Conservation (phyloP, 1,139 yeast genomes). For the Geotrichum australiense region DNA sequence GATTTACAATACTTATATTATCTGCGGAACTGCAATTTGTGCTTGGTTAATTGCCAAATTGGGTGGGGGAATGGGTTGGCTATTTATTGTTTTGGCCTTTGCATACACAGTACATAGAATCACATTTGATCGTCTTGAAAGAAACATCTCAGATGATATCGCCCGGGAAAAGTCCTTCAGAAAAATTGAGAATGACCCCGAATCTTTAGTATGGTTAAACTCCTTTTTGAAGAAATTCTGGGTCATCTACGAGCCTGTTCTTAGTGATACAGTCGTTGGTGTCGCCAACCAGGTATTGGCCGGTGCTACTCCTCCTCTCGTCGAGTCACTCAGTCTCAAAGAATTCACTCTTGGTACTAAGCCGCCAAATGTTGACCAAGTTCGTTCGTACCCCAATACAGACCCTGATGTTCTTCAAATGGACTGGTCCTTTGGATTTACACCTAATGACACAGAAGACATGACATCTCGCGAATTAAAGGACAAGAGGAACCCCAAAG, state of each 20-base stretch:
- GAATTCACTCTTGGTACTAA: constrained; percentile 88
- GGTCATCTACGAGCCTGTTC: constrained; percentile 85
- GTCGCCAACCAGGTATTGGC: constrained; percentile 81
- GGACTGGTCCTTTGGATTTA: constrained; percentile 90
- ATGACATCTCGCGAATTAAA: constrained; percentile 76
- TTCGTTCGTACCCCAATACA: constrained; percentile 80
- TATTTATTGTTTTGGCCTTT: constrained; percentile 59
- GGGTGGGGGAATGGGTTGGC: constrained; percentile 69
- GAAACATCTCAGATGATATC: constrained; percentile 64
- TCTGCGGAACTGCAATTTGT: constrained; percentile 56
- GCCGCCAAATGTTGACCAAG: constrained; percentile 86
- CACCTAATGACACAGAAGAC: constrained; percentile 81
- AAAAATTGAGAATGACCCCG: constrained; percentile 78
- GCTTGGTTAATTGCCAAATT: constrained; percentile 79
- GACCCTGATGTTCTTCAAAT: constrained; percentile 83
- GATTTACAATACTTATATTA: constrained; percentile 81
- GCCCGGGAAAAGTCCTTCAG: constrained; percentile 78
- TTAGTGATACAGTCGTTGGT: constrained; percentile 77
- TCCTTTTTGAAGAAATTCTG: constrained; percentile 83
- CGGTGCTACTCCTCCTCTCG: constrained; percentile 65
- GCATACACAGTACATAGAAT: constrained; percentile 70
- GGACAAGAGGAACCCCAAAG: constrained; percentile 73
- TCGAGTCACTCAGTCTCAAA: constrained; percentile 77
- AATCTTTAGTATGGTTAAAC: constrained; percentile 93
- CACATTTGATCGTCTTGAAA: constrained; percentile 72